Evolutionary conservation across 169 alveolate genomes (phyloP).

Genomic region (Plasmodium berghei): DNA sequence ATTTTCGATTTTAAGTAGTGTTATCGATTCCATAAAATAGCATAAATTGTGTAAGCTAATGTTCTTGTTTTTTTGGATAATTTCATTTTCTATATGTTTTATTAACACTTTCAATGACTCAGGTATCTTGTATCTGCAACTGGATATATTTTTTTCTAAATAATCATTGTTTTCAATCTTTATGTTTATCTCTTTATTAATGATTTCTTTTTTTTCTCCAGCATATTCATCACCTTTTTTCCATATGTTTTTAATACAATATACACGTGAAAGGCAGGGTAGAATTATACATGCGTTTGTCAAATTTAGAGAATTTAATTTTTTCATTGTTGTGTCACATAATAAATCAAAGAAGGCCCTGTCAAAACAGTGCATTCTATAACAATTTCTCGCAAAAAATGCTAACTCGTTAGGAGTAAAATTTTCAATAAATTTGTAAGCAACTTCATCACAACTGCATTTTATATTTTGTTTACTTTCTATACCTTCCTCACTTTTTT

Average conservation of each 20-base stretch:
- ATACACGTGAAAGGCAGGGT: slow-evolving; percentile 68
- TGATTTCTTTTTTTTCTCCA: background rate
- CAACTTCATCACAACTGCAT: background rate
- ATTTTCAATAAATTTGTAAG: slow-evolving; percentile 27
- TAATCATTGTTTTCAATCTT: slow-evolving; percentile 8
- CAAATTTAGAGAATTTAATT: background rate
- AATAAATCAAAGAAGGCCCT: slow-evolving; percentile 50
- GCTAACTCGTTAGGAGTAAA: slow-evolving; percentile 43
- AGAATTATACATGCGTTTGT: slow-evolving; percentile 38
- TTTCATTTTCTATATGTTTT: slow-evolving; percentile 25
- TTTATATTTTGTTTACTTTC: background rate
- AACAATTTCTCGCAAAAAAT: slow-evolving; percentile 53
- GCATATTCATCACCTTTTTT: background rate
- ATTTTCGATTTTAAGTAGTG: slow-evolving; percentile 65
- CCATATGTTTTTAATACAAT: slow-evolving; percentile 21
- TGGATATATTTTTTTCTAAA: slow-evolving; percentile 41
- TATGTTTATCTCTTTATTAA: background rate
- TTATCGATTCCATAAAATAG: slow-evolving; percentile 67
- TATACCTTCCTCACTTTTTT: background rate
- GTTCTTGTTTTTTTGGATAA: background rate
- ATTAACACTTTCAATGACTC: slow-evolving; percentile 30
- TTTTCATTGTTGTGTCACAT: slow-evolving; percentile 32
- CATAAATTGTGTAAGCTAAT: slow-evolving; percentile 24
- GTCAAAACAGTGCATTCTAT: slow-evolving; percentile 76
- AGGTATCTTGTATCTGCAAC: slow-evolving; percentile 40